Evolutionary conservation across 129 eudicot species (phyloP), one percentile per base, ranked within the genome.

Genomic region (Glebionis coronaria): DNA sequence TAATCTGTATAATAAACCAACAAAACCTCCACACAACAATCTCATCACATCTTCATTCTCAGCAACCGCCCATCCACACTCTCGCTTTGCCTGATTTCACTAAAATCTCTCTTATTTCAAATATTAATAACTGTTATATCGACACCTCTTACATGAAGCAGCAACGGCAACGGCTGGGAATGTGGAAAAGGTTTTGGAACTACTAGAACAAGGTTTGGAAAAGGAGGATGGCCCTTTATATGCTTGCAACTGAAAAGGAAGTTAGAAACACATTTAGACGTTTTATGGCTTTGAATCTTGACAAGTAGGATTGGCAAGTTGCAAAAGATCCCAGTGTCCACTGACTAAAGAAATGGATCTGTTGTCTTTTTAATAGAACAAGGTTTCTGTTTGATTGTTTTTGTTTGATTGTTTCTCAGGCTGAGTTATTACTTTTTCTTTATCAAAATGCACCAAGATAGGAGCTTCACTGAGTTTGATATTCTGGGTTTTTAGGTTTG

Each of bases 261-360:
- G 98, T 84, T 44, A 86, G 98, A 75, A 88, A 88, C 44, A 76
- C 85, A 50, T 93, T 93, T 70, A 84, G 98, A 73, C 85, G 98
- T 7, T 93, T 88, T 71, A 93, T 93, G 98, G 98, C 98, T 65
- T 78, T 72, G 56, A 86, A 93, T 73, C 78, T 84, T 73, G 96
- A 88, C 42, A 93, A 86, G 79, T 93, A 97, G 98, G 97, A 93
- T 77, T 93, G 98, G 98, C 77, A 72, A 73, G 92, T 90, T 63
- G 96, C 98, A 67, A 93, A 88, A 72, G 96, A 88, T 49, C 98
- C 98, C 18, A 86, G 98, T n/a, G n/a, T 73, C 82, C 95, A 9
- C 79, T 93, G 73, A 93, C 98, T 7, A 84, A 86, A 75, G 98
- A 93, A 82, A 88, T 93, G 98, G 98, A 93, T 23, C 28, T 1